phyloP scores from a whole-genome alignment of 768 basidiomycete species.

The Exidia glandulosa region DNA sequence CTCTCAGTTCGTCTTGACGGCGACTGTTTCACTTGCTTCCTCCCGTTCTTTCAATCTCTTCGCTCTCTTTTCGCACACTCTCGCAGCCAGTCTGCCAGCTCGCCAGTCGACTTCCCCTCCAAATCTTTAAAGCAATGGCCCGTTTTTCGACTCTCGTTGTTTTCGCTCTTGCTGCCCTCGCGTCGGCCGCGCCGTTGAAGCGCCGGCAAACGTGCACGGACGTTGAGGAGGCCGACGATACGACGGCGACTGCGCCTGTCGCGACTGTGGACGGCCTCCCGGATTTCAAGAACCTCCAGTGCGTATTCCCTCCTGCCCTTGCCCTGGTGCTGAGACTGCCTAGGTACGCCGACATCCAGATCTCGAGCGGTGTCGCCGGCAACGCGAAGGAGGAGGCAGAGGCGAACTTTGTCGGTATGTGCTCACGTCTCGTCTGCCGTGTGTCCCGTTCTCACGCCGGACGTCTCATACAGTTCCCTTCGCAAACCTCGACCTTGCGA shows the following conservation, averaged over 20 bases:
- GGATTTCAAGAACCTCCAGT: background rate
- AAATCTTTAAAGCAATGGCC: background rate
- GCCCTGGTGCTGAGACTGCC: background rate
- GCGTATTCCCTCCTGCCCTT: background rate
- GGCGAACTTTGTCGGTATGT: constrained; percentile 27
- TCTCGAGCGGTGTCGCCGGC: constrained; percentile 27
- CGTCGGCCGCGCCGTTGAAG: background rate
- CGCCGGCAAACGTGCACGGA: background rate
- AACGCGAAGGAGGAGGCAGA: constrained; percentile 25
- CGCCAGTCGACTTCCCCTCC: background rate
- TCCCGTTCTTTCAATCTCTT: background rate
- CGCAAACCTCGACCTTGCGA: constrained; percentile 19
- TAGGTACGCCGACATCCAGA: constrained; percentile 31
- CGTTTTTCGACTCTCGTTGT: background rate
- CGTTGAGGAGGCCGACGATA: background rate
- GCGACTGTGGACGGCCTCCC: background rate
- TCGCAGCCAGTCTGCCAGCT: background rate
- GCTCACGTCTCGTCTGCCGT: background rate
- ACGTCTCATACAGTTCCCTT: background rate
- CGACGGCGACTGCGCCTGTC: background rate
- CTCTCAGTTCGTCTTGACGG: background rate
- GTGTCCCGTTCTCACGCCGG: background rate
- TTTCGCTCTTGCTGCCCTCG: background rate
- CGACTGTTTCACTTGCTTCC: background rate
- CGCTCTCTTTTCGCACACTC: background rate